phyloP scores from a whole-genome alignment of 2,329 filamentous ascomycete genomes.

The Pseudogymnoascus sp. region DNA sequence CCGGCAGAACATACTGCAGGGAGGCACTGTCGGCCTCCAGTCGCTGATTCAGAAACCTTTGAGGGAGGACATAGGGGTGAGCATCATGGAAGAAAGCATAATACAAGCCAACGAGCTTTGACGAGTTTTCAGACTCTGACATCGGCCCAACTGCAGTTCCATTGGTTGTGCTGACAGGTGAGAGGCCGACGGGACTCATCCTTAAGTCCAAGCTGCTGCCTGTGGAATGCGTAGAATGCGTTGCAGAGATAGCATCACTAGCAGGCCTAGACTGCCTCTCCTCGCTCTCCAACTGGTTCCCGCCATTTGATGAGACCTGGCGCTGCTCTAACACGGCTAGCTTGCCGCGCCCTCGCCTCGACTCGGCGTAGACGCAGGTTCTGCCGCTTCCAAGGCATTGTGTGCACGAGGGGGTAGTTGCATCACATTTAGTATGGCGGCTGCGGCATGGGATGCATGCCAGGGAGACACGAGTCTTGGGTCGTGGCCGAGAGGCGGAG shows the following conservation, averaged over 20 bases:
- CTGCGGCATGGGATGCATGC: conserved; percentile 23
- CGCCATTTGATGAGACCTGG: conserved; percentile 25
- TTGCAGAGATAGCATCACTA: background rate
- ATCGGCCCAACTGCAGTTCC: conserved; percentile 17
- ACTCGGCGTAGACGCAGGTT: conserved; percentile 40
- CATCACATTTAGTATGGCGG: conserved; percentile 40
- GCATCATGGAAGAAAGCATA: conserved; percentile 27
- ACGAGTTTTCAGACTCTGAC: conserved; percentile 17
- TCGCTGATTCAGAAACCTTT: conserved; percentile 27
- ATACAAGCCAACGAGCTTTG: background rate
- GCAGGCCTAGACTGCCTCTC: background rate
- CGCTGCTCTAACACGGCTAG: conserved; percentile 16
- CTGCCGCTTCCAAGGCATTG: conserved; percentile 36
- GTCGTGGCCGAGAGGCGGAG: background rate
- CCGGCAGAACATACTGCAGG: conserved; percentile 23
- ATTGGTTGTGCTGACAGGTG: background rate
- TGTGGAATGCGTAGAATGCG: background rate
- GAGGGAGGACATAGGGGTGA: conserved; percentile 31
- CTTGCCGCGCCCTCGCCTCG: conserved; percentile 37
- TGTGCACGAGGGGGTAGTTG: conserved; percentile 34
- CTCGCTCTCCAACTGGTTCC: conserved; percentile 22
- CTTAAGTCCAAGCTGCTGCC: background rate
- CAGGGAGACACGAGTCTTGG: conserved; percentile 6
- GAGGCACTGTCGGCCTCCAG: conserved; percentile 29
- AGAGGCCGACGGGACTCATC: background rate